Base-by-base conservation (phyloP, 1,284 basidiomycete species). In the Sparassis latifolia region DNA sequence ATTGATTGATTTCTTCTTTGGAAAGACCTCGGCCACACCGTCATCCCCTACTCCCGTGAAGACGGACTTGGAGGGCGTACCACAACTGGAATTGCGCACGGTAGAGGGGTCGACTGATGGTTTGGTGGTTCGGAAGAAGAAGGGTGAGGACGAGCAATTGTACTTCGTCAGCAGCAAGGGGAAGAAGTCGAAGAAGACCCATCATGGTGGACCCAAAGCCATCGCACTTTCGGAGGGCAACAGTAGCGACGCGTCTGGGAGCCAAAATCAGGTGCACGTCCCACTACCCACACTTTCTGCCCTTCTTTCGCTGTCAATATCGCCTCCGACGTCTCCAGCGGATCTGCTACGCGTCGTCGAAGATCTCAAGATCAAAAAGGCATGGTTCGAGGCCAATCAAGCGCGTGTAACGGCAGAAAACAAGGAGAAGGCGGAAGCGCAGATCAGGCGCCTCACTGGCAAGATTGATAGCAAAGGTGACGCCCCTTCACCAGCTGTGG, bases 291-390 rank as follows among this genome's bases (percentile, higher is more conserved):
- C 89, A 7, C 83, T 99, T 44, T 80, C 87, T 41, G 96, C 95
- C 1, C 81, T 99, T 44, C 79, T 97, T 51, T 75, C 82, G 10
- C 78, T 99, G 33, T 92, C 92, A 47, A 98, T 99, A 63, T 85
- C 93, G 31, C 90, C 94, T 28, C 97, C 97, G 0, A 76, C 84
- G 6, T 86, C 85, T 41, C 71, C 80, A 44, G 75, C 78, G 10
- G 96, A 99, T 63, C 78, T 96, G 33, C 78, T 84, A 47, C 87
- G 92, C 48, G 84, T 93, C 37, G 77, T 99, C 54, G 87, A 92
- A 63, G 92, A 97, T 66, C 76, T 99, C 52, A 88, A 89, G 71
- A 91, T 84, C 50, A 99, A 99, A 79, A 94, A 92, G 71, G 79
- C 87, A 42, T 99, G 95, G 94, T 98, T 86, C 67, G 83, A 90